Conservation (phyloP, 2,329 filamentous ascomycete genomes). For the Talaromyces sp. region DNA sequence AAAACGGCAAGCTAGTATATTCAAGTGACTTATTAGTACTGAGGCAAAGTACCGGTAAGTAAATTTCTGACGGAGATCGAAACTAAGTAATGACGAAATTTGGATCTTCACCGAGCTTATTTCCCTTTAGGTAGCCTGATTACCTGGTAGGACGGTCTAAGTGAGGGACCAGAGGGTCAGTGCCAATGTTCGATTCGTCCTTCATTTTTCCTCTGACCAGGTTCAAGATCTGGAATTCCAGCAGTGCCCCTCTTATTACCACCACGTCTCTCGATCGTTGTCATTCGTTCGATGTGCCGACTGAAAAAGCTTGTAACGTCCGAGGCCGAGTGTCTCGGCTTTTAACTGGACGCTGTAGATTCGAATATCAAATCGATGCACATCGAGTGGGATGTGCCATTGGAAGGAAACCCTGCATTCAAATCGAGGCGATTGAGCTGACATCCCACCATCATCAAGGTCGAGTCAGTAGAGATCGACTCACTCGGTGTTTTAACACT, state of each 20-base stretch:
- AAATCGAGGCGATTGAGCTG: neutral
- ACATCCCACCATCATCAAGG: neutral
- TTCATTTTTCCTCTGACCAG: neutral
- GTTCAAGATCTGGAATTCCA: neutral
- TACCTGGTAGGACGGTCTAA: conserved; percentile 1
- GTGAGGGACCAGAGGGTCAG: conserved; percentile 12
- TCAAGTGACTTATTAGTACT: neutral
- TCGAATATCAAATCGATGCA: neutral
- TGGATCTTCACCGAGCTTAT: conserved; percentile 10
- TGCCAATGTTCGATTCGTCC: neutral
- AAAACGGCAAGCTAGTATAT: neutral
- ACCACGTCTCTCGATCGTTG: neutral
- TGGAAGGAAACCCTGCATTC: neutral
- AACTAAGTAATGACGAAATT: conserved; percentile 5
- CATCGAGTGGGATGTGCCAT: neutral
- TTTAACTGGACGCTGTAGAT: neutral
- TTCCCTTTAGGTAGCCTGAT: neutral
- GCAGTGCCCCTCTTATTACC: neutral
- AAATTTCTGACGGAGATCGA: conserved; percentile 1
- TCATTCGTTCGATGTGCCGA: conserved; percentile 1
- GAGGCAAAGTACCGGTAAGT: neutral
- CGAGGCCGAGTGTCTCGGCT: neutral
- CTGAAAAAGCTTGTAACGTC: neutral
- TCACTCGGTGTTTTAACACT: neutral
- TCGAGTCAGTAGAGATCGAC: neutral